Evolutionary conservation across 2,329 filamentous ascomycete genomes (phyloP).

Genomic region (Fusarium marasasianum): DNA sequence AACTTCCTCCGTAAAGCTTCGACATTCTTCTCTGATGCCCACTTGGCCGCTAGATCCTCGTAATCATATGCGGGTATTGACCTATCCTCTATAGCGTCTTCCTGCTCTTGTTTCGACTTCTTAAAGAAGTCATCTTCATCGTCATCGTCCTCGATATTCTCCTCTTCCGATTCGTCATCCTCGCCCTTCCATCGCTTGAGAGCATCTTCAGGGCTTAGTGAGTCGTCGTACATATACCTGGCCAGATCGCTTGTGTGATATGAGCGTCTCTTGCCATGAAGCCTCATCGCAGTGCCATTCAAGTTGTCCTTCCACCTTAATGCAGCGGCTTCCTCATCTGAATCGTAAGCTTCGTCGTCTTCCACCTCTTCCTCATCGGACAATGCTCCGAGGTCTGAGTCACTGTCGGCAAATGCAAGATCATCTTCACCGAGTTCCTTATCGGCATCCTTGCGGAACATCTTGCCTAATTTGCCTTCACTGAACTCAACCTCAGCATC

Average conservation of each 20-base stretch:
- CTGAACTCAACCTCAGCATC: slow-evolving; percentile 67
- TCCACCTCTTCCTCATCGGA: slow-evolving; percentile 64
- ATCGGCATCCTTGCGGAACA: slow-evolving; percentile 65
- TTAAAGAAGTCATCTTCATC: slow-evolving; percentile 72
- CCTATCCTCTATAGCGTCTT: slow-evolving; percentile 82
- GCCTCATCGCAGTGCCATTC: slow-evolving; percentile 74
- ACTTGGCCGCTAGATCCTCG: slow-evolving; percentile 82
- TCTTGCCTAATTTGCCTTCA: slow-evolving; percentile 67
- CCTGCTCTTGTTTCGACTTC: slow-evolving; percentile 69
- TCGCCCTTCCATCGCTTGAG: slow-evolving; percentile 83
- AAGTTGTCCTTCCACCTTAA: slow-evolving; percentile 91
- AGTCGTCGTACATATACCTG: slow-evolving; percentile 87
- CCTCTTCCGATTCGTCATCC: slow-evolving; percentile 62
- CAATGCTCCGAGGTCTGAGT: slow-evolving; percentile 93
- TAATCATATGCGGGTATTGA: slow-evolving; percentile 84
- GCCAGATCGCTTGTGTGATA: slow-evolving; percentile 86
- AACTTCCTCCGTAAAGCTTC: slow-evolving; percentile 80
- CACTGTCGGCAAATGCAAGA: slow-evolving; percentile 92
- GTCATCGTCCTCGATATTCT: slow-evolving; percentile 66
- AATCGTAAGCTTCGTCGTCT: slow-evolving; percentile 62
- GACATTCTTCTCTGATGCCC: slow-evolving; percentile 81
- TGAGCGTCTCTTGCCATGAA: slow-evolving; percentile 75
- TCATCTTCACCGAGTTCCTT: slow-evolving; percentile 71
- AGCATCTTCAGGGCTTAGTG: slow-evolving; percentile 78
- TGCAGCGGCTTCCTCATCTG: slow-evolving; percentile 76